phyloP scores from a whole-genome alignment of 345 rosid species.

The Melaleuca alternifolia region DNA sequence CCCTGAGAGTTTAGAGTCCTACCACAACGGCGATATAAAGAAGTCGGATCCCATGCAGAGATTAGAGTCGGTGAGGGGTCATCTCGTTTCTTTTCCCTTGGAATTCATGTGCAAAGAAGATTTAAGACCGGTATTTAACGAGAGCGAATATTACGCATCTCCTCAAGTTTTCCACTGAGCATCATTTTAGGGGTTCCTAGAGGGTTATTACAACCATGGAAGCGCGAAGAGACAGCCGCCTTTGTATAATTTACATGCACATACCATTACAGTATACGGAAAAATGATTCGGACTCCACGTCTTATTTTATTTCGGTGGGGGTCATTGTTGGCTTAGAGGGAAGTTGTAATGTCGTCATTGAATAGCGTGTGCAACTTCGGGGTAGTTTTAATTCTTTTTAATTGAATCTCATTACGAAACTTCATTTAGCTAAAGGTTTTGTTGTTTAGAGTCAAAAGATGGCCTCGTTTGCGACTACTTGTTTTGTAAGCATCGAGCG shows the following conservation, averaged over 20 bases:
- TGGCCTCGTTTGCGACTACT: background rate
- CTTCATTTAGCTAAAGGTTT: background rate
- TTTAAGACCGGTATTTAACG: slow-evolving; percentile 83
- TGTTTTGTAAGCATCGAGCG: background rate
- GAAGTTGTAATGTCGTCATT: background rate
- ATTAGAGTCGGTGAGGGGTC: slow-evolving; percentile 55
- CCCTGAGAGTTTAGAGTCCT: slow-evolving; percentile 58
- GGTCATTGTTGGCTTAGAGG: background rate
- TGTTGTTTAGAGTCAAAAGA: background rate
- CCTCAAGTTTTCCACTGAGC: slow-evolving; percentile 78
- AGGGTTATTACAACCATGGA: background rate
- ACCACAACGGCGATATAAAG: slow-evolving; percentile 49
- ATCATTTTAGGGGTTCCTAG: background rate
- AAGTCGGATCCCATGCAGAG: slow-evolving; percentile 57
- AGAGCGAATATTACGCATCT: slow-evolving; percentile 95
- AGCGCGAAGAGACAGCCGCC: background rate
- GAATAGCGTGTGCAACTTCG: background rate
- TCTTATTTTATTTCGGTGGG: background rate
- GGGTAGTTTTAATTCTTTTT: background rate
- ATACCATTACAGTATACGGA: background rate
- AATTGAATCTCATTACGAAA: background rate
- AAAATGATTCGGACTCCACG: background rate
- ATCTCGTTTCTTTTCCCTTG: slow-evolving; percentile 89
- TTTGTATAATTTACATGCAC: background rate
- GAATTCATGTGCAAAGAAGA: slow-evolving; percentile 94